Percentiles rank a stretch among this genome's conserved stretches.
phyloP scores from a whole-genome alignment of 441 rosid species.

The Pelargonium fulgidum region DNA sequence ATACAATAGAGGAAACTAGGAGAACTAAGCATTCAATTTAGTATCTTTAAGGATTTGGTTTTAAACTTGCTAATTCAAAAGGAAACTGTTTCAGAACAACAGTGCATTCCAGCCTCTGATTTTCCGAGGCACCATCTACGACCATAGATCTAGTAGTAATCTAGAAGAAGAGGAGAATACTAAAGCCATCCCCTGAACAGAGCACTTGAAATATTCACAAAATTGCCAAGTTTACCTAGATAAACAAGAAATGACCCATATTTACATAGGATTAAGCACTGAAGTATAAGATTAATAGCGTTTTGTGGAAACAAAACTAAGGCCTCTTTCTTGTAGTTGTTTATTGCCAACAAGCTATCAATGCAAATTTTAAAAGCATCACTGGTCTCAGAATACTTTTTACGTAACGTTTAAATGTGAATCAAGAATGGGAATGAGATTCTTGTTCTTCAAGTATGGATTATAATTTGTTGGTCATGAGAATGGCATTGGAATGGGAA shows the following conservation, averaged over 20 bases:
- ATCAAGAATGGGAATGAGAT: no score
- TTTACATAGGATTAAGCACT: not conserved
- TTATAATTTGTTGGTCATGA: no score
- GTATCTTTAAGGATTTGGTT: not conserved
- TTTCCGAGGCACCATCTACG: not conserved
- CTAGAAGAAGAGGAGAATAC: not conserved
- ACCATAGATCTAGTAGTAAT: not conserved
- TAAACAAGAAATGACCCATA: not conserved
- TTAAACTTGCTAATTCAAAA: not conserved
- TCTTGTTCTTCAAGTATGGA: no score
- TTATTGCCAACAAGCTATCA: not conserved
- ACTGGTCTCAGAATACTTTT: no score
- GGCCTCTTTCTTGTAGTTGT: not conserved
- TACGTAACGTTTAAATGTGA: no score
- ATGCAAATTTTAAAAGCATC: not conserved
- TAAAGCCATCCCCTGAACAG: not conserved
- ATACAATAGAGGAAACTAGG: not conserved
- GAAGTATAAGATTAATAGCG: not conserved
- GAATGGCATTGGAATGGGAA: no score
- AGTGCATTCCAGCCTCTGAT: not conserved
- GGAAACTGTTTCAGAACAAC: not conserved
- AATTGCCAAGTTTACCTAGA: not conserved
- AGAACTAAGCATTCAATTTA: not conserved
- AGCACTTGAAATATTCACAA: not conserved
- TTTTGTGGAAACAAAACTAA: not conserved